Base-by-base conservation (phyloP, 2,329 filamentous ascomycete genomes). In the Cercospora sp. region DNA sequence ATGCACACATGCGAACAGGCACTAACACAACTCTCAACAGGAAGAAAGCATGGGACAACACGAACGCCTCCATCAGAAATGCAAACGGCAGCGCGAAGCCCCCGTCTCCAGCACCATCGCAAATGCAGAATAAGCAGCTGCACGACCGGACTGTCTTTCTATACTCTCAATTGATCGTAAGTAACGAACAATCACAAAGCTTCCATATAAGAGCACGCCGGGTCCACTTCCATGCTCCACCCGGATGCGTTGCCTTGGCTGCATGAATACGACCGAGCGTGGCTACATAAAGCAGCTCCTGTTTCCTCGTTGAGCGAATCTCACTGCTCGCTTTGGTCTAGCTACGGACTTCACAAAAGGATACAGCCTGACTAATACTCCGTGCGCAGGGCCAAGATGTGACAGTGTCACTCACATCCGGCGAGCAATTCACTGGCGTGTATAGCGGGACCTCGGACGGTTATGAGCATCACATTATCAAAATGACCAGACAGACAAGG, bases 401-500 rank as follows among this genome's bases (percentile, higher is more conserved):
- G 59, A 84, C 81, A 13, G 79, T 90, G 69, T 87, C 85, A 9
- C 82, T 87, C 16, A 87, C 86, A 73, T 86, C 81, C 73, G 88
- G 87, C 73, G 88, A 89, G 59, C 84, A 84, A 65, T 89, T 85
- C 75, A 84, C 82, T 8, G 88, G 88, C 66, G 84, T 90, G 39
- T 86, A 89, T 73, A 87, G 86, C 48, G 85, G 85, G 55, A 12
- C 82, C 81, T 8, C 77, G 86, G 28, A 85, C 87, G 64, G 13
- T 83, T 4, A 81, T 77, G 69, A 84, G 59, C 83, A 83, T 18
- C 86, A 90, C 73, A 79, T 85, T 30, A 81, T 90, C 73, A 91
- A 90, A 78, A 91, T 91, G 89, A 86, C 87, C 33, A 87, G 86
- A 76, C 84, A 83, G 70, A 77, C 82, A 66, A 77, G 79, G 55